A percentile compares a stretch with the other conserved stretches of the same genome.
These are phyloP conservation scores for Canavalia ensiformis DNA, from an alignment of 306 rosid species.

Conservation along the genomic window DNA sequence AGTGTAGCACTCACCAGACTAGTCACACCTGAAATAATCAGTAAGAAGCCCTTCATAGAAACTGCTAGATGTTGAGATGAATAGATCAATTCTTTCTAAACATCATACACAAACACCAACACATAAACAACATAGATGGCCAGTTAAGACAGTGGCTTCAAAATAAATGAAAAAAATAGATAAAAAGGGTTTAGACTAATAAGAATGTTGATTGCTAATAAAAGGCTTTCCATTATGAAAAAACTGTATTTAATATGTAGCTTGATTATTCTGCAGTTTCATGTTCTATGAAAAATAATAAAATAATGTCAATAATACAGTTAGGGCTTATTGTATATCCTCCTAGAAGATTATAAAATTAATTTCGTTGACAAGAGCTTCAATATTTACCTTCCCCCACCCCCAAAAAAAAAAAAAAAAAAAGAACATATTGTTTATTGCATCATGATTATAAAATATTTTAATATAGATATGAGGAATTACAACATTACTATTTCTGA, in stretches of 20 bases:
- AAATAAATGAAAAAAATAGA: neutral
- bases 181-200: neutral
- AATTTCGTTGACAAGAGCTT: too few species aligned
- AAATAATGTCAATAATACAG: neutral
- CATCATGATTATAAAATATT: too few species aligned
- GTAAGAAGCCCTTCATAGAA: neutral
- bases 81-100: neutral
- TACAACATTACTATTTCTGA: too few species aligned
- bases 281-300: neutral
- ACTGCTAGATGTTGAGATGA: neutral
- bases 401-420: too few species aligned
- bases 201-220: neutral
- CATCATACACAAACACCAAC: neutral
- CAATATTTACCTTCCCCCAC: too few species aligned
- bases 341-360: too few species aligned
- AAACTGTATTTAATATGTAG: neutral
- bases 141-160: neutral
- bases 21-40: conserved; percentile 66
- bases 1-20: conserved; percentile 73
- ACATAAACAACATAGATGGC: neutral
- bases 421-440: too few species aligned
- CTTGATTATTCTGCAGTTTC: neutral
- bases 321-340: too few species aligned
- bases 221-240: neutral
- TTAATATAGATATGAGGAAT: too few species aligned